Base-by-base conservation (phyloP, 2,329 filamentous ascomycete genomes). In the Bipolaris victoriae region DNA sequence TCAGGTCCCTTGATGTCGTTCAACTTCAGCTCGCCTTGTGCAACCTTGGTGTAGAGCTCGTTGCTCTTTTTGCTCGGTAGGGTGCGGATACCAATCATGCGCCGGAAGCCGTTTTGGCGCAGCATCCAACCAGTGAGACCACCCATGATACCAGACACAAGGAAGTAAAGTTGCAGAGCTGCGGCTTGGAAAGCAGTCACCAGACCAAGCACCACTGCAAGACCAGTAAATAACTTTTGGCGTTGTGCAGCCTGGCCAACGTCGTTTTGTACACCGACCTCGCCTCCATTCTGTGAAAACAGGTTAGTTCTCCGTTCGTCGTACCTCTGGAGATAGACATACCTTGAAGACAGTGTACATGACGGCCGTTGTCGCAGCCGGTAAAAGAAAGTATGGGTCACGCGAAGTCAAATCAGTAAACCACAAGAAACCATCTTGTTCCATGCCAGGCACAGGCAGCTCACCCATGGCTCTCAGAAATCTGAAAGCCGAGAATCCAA, bases 401-500 rank as follows among this genome's bases (percentile, higher is more conserved):
- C 85, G 76, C 20, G 87, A 72, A 0, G 91, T 88, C 61, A 99
- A 77, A 74, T 98, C 90, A 1, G 80, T 78, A 64, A 98, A 85
- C 95, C 95, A 99, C 39, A 88, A 78, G 35, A 88, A 78, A 2
- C 90, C 88, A 31, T 90, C 90, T 1, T 78, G 80, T 66, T 90
- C 85, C 63, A 98, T 76, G 1, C 86, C 88, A 0, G 94, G 94
- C 5, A 97, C 91, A 3, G 94, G 94, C 46, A 98, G 79, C 20
- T 81, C 76, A 1, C 86, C 77, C 90, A 97, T 96, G 64, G 83
- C 88, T 51, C 86, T 84, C 62, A 96, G 76, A 44, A 94, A 81
- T 58, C 90, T 86, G 82, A 94, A 98, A 58, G 90, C 88, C 67
- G 92, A 92, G 75, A 87, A 92, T 59, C 89, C 90, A 62, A 96